Evolutionary conservation across 345 rosid species (phyloP), one percentile per base, ranked within the genome.

Genomic region (Eucalyptus polybractea): DNA sequence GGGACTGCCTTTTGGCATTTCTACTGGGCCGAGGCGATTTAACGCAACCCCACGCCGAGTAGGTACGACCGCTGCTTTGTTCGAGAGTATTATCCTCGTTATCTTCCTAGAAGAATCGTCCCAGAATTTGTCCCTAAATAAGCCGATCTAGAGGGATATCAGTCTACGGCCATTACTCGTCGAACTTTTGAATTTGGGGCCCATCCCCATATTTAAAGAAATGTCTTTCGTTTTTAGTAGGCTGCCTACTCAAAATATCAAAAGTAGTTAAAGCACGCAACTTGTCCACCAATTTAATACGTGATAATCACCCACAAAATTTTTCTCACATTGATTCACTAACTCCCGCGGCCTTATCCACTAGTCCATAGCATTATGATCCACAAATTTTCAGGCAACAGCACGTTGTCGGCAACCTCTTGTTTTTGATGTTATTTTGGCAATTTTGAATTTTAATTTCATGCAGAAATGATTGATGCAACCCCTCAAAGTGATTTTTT

Each of bases 371-470:
- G 1, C n/a, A n/a, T n/a, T 9, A 56, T 24, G 62, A 24, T 56
- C 62, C 29, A 56, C 27, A 22, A 8, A 56, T 56, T 56, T 56
- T 1, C 11, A 56, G 29, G 29, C 29, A 1, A 24, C 13, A 0
- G 0, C 0, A 0, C 1, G 6, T 22, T 24, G 62, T 10, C 0
- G 13, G 62, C 62, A 56, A 56, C 29, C 29, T 56, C 29, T 56
- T 4, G 25, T 54, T 54, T 54, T 22, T 9, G 12, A 56, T 21
- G 13, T 58, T 11, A 25, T 27, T 25, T 24, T 25, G 15, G 27
- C 0, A 60, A 60, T 25, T 60, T 60, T 10, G 67, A 60, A 0
- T 60, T 62, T 62, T 13, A 10, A 13, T 62, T 62, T 62, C 15
- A 13, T 29, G 31, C 33, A n/a, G 5, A 13, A 62, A 13, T 27